Conservation (phyloP, 202 grass and related monocot species). For the Panicum virgatum region DNA sequence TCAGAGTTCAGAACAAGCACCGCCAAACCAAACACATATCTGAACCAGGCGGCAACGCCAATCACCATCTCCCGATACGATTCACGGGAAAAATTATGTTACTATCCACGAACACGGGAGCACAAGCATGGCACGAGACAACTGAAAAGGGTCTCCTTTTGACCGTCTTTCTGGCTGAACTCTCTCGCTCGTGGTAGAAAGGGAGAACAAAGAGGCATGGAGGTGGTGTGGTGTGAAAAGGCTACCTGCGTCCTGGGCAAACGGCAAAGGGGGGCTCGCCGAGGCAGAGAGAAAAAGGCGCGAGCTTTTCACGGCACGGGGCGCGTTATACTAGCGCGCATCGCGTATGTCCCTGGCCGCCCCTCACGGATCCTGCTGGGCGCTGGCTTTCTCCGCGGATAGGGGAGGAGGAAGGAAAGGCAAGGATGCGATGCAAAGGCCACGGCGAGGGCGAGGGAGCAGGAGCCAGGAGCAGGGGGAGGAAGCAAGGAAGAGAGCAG, state of each 20-base stretch:
- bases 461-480: too few relatives aligned
- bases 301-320: slow-evolving; percentile 29
- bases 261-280: slow-evolving; percentile 32
- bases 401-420: slow-evolving; percentile 25
- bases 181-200: not conserved
- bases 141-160: slow-evolving; percentile 12
- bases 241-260: not conserved
- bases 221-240: slow-evolving; percentile 27
- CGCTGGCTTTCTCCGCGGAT: too few relatives aligned
- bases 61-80: not conserved
- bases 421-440: slow-evolving; percentile 34
- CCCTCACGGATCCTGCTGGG: too few relatives aligned
- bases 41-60: not conserved
- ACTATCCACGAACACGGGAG: not conserved
- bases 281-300: slow-evolving; percentile 16
- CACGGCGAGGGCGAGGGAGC: slow-evolving; percentile 20
- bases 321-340: not conserved
- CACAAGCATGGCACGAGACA: slow-evolving; percentile 24
- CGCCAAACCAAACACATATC: not conserved
- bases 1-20: slow-evolving; percentile 23
- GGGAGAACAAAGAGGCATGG: not conserved
- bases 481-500: not conserved
- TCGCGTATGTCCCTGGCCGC: not conserved
- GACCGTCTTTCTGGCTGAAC: not conserved
- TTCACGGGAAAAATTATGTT: not conserved